These are phyloP conservation scores for Aureobasidium pullulans DNA, from an alignment of 2,329 filamentous ascomycete genomes.

Conservation along the genomic window DNA sequence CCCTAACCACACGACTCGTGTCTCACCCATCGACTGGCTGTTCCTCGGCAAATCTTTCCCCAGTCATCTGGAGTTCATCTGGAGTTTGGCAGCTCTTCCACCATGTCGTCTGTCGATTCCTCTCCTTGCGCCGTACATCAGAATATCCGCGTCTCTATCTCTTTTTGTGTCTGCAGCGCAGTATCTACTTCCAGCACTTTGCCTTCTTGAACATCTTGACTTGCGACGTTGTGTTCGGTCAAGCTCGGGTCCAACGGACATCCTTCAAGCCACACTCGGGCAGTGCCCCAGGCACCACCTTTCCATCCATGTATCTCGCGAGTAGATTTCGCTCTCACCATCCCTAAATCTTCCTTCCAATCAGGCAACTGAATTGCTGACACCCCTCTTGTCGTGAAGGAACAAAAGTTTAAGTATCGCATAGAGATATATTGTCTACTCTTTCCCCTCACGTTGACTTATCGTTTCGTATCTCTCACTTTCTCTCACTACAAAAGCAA, in stretches of 20 bases:
- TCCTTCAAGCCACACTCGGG: slow-evolving; percentile 7
- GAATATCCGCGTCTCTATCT: too few relatives aligned
- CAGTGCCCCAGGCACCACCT: not conserved
- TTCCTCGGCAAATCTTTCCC: not conserved
- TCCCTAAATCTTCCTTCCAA: not conserved
- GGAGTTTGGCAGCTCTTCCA: too few relatives aligned
- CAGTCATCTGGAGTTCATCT: not conserved
- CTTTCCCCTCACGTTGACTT: not conserved
- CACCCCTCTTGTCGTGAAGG: not conserved
- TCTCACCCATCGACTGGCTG: not conserved
- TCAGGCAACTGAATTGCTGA: not conserved
- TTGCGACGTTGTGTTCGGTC: too few relatives aligned
- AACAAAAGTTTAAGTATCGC: not conserved
- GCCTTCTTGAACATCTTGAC: too few relatives aligned
- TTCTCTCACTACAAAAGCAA: not conserved
- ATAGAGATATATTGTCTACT: not conserved
- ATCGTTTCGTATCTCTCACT: not conserved
- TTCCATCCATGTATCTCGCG: not conserved
- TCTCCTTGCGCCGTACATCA: too few relatives aligned
- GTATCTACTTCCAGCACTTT: too few relatives aligned
- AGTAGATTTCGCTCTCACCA: too few relatives aligned
- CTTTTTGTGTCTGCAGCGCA: too few relatives aligned
- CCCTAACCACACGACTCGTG: not conserved
- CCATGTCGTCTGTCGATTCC: too few relatives aligned
- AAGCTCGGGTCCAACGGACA: too few relatives aligned